phyloP scores from a whole-genome alignment of 192 early-diverging fungal genomes.

The Podila horticola region DNA sequence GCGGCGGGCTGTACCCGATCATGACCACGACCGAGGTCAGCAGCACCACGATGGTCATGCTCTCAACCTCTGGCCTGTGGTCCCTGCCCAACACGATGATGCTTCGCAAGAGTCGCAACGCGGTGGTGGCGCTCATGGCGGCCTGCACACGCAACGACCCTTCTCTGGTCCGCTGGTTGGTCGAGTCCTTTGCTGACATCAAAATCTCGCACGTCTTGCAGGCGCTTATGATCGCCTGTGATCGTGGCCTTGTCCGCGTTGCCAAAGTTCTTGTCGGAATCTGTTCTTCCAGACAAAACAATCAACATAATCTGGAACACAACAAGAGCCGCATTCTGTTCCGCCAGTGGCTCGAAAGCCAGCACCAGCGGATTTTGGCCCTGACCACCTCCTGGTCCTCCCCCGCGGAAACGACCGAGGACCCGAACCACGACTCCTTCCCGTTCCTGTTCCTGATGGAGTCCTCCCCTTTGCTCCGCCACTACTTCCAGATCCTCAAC shows the following conservation, averaged over 20 bases:
- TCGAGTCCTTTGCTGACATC: conserved; percentile 47
- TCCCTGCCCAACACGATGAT: conserved; percentile 33
- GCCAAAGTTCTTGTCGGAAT: conserved; percentile 16
- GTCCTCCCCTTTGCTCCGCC: conserved; percentile 33
- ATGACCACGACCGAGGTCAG: neutral
- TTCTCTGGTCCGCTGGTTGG: conserved; percentile 24
- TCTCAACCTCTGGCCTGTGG: conserved; percentile 25
- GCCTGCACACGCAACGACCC: conserved; percentile 38
- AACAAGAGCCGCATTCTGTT: neutral
- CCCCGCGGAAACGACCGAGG: neutral
- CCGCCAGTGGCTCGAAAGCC: neutral
- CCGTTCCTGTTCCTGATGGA: conserved; percentile 48
- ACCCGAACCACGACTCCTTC: conserved; percentile 8
- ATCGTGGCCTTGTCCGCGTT: conserved; percentile 25
- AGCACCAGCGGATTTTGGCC: neutral
- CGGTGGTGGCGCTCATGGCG: conserved; percentile 42
- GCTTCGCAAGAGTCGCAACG: conserved; percentile 40
- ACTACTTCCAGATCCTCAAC: conserved; percentile 45
- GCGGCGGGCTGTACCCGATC: neutral
- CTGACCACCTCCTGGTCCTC: neutral
- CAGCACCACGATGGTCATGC: conserved; percentile 21
- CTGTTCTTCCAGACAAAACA: neutral
- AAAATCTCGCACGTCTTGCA: conserved; percentile 42
- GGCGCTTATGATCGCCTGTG: conserved; percentile 43
- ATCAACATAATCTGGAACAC: neutral